A percentile compares a stretch with the other conserved stretches of the same genome.
Conservation (phyloP, 2,329 filamentous ascomycete genomes). For the Fragosphaeria purpurea region DNA sequence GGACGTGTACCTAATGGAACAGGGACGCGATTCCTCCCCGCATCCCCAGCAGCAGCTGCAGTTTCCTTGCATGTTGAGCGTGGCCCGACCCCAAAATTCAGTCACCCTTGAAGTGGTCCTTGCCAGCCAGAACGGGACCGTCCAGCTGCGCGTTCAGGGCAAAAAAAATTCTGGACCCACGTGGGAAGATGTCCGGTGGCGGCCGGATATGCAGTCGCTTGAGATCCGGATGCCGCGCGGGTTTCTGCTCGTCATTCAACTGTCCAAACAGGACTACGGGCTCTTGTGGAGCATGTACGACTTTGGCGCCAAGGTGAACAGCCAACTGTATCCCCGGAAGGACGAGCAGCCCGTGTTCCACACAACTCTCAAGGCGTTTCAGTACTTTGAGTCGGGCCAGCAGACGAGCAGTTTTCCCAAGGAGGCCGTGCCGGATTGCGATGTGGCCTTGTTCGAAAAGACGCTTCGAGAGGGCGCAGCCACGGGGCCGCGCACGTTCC, state of each 20-base stretch:
- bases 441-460: slow-evolving; percentile 66
- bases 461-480: slow-evolving; percentile 58
- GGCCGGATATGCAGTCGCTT: slow-evolving; percentile 54
- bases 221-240: slow-evolving; percentile 64
- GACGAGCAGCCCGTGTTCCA: slow-evolving; percentile 65
- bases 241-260: slow-evolving; percentile 61
- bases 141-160: slow-evolving; percentile 64
- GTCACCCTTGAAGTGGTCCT: slow-evolving; percentile 63
- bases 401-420: slow-evolving; percentile 63
- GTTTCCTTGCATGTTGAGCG: slow-evolving; percentile 66
- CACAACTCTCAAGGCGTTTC: slow-evolving; percentile 60
- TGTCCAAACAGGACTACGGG: slow-evolving; percentile 67
- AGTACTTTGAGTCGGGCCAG: slow-evolving; percentile 68
- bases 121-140: slow-evolving; percentile 67
- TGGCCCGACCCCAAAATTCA: slow-evolving; percentile 60
- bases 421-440: slow-evolving; percentile 62
- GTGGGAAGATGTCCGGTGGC: slow-evolving; percentile 80
- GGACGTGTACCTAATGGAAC: slow-evolving; percentile 64
- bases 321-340: slow-evolving; percentile 54
- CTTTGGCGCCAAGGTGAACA: slow-evolving; percentile 67
- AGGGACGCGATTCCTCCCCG: slow-evolving; percentile 47
- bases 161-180: slow-evolving; percentile 58
- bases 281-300: slow-evolving; percentile 76
- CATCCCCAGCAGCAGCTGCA: slow-evolving; percentile 43
- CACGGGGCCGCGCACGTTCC: slow-evolving; percentile 59